These are phyloP conservation scores for Penicillium fuscoglaucum DNA, from an alignment of 2,329 filamentous ascomycete genomes.

Conservation along the genomic window DNA sequence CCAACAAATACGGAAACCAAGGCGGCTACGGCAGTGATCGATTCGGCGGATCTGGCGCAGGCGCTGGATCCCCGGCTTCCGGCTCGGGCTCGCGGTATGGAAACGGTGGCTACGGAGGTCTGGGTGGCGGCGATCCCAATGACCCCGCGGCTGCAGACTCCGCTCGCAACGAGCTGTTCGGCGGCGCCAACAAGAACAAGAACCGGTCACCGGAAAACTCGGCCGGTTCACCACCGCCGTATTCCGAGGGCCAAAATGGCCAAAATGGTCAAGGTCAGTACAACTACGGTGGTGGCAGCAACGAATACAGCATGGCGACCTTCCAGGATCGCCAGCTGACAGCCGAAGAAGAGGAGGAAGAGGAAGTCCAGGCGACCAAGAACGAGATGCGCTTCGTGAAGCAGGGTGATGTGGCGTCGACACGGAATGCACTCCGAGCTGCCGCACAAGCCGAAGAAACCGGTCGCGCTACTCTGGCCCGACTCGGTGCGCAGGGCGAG, in stretches of 20 bases:
- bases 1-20: constrained; percentile 47
- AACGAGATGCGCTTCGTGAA: constrained; percentile 74
- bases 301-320: constrained; percentile 39
- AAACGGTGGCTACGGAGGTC: constrained; percentile 56
- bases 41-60: constrained; percentile 47
- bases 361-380: constrained; percentile 70
- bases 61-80: constrained; percentile 29
- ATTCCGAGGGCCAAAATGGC: constrained; percentile 27
- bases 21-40: constrained; percentile 54
- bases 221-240: constrained; percentile 36
- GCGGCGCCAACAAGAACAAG: constrained; percentile 51
- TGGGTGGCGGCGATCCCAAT: constrained; percentile 52
- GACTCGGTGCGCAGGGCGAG: constrained; percentile 76
- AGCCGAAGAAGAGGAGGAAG: constrained; percentile 74
- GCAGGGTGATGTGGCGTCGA: constrained; percentile 72
- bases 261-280: constrained; percentile 15
- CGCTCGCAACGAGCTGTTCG: constrained; percentile 60
- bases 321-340: constrained; percentile 76
- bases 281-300: constrained; percentile 37
- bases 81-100: constrained; percentile 49
- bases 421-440: constrained; percentile 67
- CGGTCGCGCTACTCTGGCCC: constrained; percentile 69
- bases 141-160: constrained; percentile 54
- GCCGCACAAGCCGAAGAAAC: constrained; percentile 70
- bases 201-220: constrained; percentile 44